These are phyloP conservation scores for Hippophae tibetana DNA, from an alignment of 306 rosid genomes.

Conservation along the genomic window DNA sequence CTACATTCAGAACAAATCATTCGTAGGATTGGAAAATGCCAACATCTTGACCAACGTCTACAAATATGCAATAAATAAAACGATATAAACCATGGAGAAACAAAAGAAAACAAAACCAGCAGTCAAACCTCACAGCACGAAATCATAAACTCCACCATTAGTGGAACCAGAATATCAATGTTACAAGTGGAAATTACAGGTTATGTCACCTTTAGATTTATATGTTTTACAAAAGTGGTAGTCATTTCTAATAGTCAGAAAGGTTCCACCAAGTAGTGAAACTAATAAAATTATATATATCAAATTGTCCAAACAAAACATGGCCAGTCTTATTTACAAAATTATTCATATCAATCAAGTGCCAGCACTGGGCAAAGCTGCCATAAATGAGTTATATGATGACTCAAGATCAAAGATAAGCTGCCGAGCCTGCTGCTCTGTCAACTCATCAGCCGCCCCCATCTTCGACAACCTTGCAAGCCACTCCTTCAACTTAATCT, in stretches of 20 bases:
- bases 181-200: background rate
- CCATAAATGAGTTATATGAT: slow-evolving; percentile 84
- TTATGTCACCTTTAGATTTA: slow-evolving; percentile 16
- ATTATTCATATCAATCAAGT: slow-evolving; percentile 38
- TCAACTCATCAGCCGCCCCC: slow-evolving; percentile 91
- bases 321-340: slow-evolving; percentile 32
- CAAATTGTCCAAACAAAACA: background rate
- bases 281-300: slow-evolving; percentile 1
- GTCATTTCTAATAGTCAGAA: slow-evolving; percentile 3
- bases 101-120: no score
- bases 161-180: slow-evolving; percentile 22
- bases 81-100: no score
- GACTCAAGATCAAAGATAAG: slow-evolving; percentile 96
- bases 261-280: slow-evolving; percentile 7
- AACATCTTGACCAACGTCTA: no score
- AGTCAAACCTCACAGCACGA: no score
- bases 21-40: no score
- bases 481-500: slow-evolving; percentile 85
- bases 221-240: slow-evolving; percentile 11
- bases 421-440: slow-evolving; percentile 88
- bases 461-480: slow-evolving; percentile 71
- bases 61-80: no score
- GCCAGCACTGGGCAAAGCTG: slow-evolving; percentile 77
- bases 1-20: no score
- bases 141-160: background rate